phyloP scores from a whole-genome alignment of 352 stramenopile species.

The Phytophthora sp. region DNA sequence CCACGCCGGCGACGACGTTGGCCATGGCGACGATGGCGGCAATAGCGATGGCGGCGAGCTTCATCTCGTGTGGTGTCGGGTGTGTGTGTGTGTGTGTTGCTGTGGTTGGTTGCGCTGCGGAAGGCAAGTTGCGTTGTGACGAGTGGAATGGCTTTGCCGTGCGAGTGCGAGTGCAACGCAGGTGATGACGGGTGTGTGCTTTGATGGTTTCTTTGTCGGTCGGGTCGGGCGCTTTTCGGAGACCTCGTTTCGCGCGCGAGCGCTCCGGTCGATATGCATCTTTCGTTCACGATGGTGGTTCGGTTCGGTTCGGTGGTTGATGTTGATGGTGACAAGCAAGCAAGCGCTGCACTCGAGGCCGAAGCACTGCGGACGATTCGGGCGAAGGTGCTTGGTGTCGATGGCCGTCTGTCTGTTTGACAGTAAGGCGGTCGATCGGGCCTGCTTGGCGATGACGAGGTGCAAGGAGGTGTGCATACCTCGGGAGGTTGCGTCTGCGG shows the following conservation, averaged over 20 bases:
- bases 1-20: not conserved
- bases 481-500: no score
- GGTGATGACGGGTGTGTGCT: not conserved
- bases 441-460: no score
- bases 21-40: not conserved
- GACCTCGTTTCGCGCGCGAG: no score
- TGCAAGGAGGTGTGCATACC: no score
- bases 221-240: not conserved
- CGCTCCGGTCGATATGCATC: not conserved
- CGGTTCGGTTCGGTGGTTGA: not conserved
- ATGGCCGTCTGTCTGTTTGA: no score
- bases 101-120: constrained; percentile 1
- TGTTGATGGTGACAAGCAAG: not conserved
- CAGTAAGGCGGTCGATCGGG: no score
- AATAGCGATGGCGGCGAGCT: not conserved
- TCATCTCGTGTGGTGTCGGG: constrained; percentile 1
- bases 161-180: no score
- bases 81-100: not conserved
- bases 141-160: not conserved
- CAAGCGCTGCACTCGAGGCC: no score
- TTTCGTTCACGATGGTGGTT: not conserved
- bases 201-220: not conserved
- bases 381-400: no score
- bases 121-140: constrained; percentile 6
- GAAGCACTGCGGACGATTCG: no score